phyloP scores from a whole-genome alignment of 78 protist genomes.

The Cavenderia fasciculata region DNA sequence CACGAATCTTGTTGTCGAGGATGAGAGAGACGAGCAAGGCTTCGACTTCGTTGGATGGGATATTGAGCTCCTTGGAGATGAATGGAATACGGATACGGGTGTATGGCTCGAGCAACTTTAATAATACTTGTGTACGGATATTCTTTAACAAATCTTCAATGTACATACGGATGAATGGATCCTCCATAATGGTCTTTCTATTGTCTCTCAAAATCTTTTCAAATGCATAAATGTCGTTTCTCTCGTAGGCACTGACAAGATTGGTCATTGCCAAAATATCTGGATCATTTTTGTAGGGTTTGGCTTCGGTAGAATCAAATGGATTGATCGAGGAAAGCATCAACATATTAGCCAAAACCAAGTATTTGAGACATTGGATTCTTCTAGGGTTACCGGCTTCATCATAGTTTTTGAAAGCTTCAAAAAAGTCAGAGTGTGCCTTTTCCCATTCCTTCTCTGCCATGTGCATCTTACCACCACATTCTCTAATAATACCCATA shows the following conservation, averaged over 20 bases:
- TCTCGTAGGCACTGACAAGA: conserved; percentile 85
- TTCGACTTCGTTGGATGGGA: conserved; percentile 92
- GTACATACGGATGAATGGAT: conserved; percentile 91
- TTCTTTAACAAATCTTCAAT: conserved; percentile 88
- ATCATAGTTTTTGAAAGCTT: conserved; percentile 98
- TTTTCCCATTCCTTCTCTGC: conserved; percentile 88
- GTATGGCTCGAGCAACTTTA: conserved; percentile 94
- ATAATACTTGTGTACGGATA: conserved; percentile 92
- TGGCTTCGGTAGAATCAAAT: conserved; percentile 95
- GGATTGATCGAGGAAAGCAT: conserved; percentile 92
- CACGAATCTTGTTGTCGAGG: conserved; percentile 89
- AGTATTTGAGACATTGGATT: conserved; percentile 94
- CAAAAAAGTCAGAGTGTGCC: conserved; percentile 96
- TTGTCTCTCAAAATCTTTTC: conserved; percentile 89
- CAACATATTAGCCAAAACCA: conserved; percentile 95
- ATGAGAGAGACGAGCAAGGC: conserved; percentile 90
- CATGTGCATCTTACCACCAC: conserved; percentile 98
- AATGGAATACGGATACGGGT: conserved; percentile 90
- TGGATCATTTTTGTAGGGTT: conserved; percentile 95
- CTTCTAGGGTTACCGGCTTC: conserved; percentile 90
- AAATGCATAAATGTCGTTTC: conserved; percentile 89
- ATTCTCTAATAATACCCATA: conserved; percentile 97
- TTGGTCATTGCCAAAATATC: conserved; percentile 95
- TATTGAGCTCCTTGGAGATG: conserved; percentile 88
- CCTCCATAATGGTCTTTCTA: conserved; percentile 88